These are phyloP conservation scores for Fusarium staphyleae DNA, from an alignment of 2,329 filamentous ascomycete genomes.

Conservation along the genomic window DNA sequence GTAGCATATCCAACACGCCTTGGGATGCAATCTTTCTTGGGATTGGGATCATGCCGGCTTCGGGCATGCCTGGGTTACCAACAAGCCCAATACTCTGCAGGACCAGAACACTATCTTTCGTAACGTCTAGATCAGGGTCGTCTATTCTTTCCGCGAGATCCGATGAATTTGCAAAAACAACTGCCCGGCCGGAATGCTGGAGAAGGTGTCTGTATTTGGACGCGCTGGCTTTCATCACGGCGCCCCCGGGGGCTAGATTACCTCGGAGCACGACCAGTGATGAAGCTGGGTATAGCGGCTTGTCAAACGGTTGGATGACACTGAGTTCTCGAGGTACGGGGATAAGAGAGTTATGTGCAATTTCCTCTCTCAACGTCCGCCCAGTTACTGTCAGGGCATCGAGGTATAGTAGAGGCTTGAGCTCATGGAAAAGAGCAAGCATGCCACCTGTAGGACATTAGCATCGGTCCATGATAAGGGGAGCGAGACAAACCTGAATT, in stretches of 20 bases:
- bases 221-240: constrained; percentile 90
- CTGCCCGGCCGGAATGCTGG: constrained; percentile 54
- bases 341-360: constrained; percentile 72
- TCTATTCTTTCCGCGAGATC: constrained; percentile 73
- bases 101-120: constrained; percentile 69
- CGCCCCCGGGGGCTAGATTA: constrained; percentile 83
- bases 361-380: constrained; percentile 79
- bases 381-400: constrained; percentile 83
- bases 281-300: constrained; percentile 74
- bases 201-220: constrained; percentile 72
- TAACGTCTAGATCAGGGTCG: constrained; percentile 67
- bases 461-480: fast-evolving
- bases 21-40: constrained; percentile 80
- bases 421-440: constrained; percentile 78
- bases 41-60: constrained; percentile 70
- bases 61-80: constrained; percentile 91
- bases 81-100: constrained; percentile 90
- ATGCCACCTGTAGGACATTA: constrained; percentile 67
- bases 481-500: constrained; percentile 58
- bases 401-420: constrained; percentile 79
- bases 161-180: constrained; percentile 77
- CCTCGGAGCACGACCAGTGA: constrained; percentile 84
- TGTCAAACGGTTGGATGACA: constrained; percentile 70
- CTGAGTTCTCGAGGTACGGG: constrained; percentile 47
- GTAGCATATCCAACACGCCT: constrained; percentile 78